Percentiles rank a stretch among this genome's conserved stretches.
These are phyloP conservation scores for Saccharomyces cerevisiae DNA, from an alignment of 805 yeast genomes.

Conservation along the genomic window DNA sequence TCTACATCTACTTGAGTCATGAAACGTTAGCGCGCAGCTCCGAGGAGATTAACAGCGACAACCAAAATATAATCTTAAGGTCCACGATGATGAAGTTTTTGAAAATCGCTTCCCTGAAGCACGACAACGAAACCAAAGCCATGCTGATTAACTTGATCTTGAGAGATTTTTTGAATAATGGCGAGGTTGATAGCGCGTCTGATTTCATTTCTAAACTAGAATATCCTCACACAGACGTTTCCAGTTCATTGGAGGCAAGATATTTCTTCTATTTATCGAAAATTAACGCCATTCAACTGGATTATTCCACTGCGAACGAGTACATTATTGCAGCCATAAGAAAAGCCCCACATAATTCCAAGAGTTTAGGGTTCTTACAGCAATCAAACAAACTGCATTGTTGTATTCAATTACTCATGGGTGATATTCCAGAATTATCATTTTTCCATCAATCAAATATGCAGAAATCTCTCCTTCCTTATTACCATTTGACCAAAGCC, in stretches of 20 bases:
- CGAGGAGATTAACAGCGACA: constrained; percentile 32
- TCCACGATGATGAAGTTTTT: constrained; percentile 63
- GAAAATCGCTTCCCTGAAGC: constrained; percentile 84
- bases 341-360: constrained; percentile 86
- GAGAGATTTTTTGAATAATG: constrained; percentile 67
- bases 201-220: constrained; percentile 83
- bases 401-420: constrained; percentile 85
- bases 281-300: constrained; percentile 83
- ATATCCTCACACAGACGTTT: constrained; percentile 70
- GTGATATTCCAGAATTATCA: constrained; percentile 89
- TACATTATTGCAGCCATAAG: constrained; percentile 90
- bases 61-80: constrained; percentile 37
- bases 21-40: constrained; percentile 41
- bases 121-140: constrained; percentile 87
- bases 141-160: constrained; percentile 76
- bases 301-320: constrained; percentile 84
- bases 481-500: constrained; percentile 80
- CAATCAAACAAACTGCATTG: constrained; percentile 82
- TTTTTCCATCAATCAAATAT: constrained; percentile 60
- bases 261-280: constrained; percentile 87
- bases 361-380: constrained; percentile 81
- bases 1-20: constrained; percentile 70
- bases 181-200: constrained; percentile 80
- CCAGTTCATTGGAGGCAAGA: constrained; percentile 84
- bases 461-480: constrained; percentile 63